Evolutionary conservation across 1,284 basidiomycete species (phyloP).

Genomic region (Boletus semigastroideus): DNA sequence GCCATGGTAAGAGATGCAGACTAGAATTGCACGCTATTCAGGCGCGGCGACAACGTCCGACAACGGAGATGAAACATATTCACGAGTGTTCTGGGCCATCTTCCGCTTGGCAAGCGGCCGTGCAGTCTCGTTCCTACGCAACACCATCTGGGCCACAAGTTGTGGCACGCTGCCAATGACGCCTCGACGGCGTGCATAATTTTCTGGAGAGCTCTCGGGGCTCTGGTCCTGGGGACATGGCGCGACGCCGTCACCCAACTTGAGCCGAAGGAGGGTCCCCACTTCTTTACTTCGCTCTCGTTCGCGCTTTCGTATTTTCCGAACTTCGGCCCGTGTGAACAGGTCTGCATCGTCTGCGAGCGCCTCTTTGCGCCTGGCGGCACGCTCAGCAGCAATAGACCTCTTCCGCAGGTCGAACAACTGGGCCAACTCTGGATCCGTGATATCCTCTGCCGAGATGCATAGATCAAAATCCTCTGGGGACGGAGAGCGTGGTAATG

Average conservation of each 20-base stretch:
- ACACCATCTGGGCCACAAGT: constrained; percentile 57
- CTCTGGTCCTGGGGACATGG: constrained; percentile 24
- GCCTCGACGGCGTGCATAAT: constrained; percentile 22
- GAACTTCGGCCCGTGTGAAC: constrained; percentile 44
- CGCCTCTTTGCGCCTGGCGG: constrained; percentile 39
- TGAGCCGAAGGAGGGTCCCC: constrained; percentile 48
- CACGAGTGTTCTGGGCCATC: constrained; percentile 13
- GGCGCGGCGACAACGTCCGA: constrained; percentile 10
- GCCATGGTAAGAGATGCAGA: constrained; percentile 11
- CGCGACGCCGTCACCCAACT: constrained; percentile 35
- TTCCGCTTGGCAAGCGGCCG: constrained; percentile 40
- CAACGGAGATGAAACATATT: constrained; percentile 31
- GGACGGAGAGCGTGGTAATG: constrained; percentile 45
- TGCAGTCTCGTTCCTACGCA: constrained; percentile 43
- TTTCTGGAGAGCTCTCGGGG: constrained; percentile 22
- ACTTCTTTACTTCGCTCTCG: constrained; percentile 54
- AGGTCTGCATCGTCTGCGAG: constrained; percentile 37
- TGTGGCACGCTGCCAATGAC: constrained; percentile 43
- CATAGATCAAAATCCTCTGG: constrained; percentile 45
- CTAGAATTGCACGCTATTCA: constrained; percentile 11
- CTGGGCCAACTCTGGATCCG: constrained; percentile 41
- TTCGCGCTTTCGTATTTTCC: constrained; percentile 45
- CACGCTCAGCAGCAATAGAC: constrained; percentile 41
- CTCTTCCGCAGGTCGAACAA: constrained; percentile 41
- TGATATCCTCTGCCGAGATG: constrained; percentile 33